Evolutionary conservation across 1,139 yeast species (phyloP).

Genomic region (Diutina pseudorugosa): DNA sequence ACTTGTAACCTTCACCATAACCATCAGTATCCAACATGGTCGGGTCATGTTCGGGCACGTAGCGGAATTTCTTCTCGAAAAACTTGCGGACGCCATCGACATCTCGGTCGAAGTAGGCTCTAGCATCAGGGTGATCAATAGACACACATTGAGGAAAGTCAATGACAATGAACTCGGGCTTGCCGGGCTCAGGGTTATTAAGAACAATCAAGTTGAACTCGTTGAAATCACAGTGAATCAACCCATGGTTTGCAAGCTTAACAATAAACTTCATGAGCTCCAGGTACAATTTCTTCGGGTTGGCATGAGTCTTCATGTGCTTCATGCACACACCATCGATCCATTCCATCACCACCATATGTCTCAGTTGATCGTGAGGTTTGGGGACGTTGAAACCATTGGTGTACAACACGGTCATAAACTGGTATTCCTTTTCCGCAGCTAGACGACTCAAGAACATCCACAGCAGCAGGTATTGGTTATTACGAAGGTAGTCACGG

Average conservation of each 20-base stretch:
- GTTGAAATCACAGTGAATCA: slow-evolving; percentile 94
- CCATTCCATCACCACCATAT: slow-evolving; percentile 86
- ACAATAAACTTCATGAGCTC: slow-evolving; percentile 83
- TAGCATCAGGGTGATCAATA: slow-evolving; percentile 82
- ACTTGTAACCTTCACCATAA: slow-evolving; percentile 64
- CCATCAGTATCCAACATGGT: slow-evolving; percentile 70
- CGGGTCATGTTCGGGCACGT: slow-evolving; percentile 49
- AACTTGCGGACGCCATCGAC: slow-evolving; percentile 80
- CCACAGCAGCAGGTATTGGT: slow-evolving; percentile 61
- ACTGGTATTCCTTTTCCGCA: slow-evolving; percentile 83
- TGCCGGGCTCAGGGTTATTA: slow-evolving; percentile 39
- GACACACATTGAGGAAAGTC: slow-evolving; percentile 98
- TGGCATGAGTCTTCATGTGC: slow-evolving; percentile 54
- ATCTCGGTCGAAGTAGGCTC: slow-evolving; percentile 78
- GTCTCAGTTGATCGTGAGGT: slow-evolving; percentile 85
- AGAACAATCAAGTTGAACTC: slow-evolving; percentile 90
- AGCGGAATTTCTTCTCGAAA: slow-evolving; percentile 68
- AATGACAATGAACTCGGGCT: slow-evolving; percentile 59
- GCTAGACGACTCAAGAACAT: slow-evolving; percentile 85
- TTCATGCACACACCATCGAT: slow-evolving; percentile 86
- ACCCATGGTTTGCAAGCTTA: slow-evolving; percentile 71
- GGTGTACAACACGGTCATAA: slow-evolving; percentile 62
- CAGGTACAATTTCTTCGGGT: slow-evolving; percentile 62
- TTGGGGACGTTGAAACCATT: slow-evolving; percentile 80
- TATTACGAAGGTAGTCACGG: slow-evolving; percentile 74